These are phyloP conservation scores for Arthrocladium fulminans DNA, from an alignment of 2,329 filamentous ascomycete genomes.

Conservation along the genomic window DNA sequence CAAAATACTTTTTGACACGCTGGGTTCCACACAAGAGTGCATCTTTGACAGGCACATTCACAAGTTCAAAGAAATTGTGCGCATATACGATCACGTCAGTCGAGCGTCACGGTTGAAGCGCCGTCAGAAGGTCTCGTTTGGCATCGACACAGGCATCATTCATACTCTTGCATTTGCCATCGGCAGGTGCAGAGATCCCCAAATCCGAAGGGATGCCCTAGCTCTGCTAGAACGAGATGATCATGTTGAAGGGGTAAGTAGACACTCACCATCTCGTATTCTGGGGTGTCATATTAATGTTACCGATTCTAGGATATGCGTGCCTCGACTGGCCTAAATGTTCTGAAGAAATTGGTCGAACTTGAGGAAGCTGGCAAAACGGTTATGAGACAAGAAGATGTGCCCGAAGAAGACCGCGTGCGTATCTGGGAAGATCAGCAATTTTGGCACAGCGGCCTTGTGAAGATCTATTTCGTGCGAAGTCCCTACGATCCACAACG, in stretches of 20 bases:
- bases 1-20: conserved; percentile 18
- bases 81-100: conserved; percentile 23
- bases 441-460: conserved; percentile 19
- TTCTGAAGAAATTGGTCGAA: conserved; percentile 15
- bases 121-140: conserved; percentile 21
- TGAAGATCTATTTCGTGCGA: conserved; percentile 19
- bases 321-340: conserved; percentile 16
- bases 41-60: conserved; percentile 22
- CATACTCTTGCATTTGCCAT: conserved; percentile 24
- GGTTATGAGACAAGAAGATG: conserved; percentile 13
- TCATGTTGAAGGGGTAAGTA: conserved; percentile 18
- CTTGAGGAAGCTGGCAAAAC: conserved; percentile 17
- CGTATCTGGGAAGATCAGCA: conserved; percentile 22
- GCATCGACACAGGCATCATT: conserved; percentile 26
- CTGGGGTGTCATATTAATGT: no score
- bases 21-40: conserved; percentile 15
- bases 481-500: conserved; percentile 18
- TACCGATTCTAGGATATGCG: no score
- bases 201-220: conserved; percentile 25
- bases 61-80: conserved; percentile 23
- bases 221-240: conserved; percentile 20
- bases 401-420: conserved; percentile 16
- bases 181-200: conserved; percentile 26
- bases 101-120: conserved; percentile 10
- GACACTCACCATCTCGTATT: no score